Conservation (phyloP, 768 basidiomycete genomes). For the Inosperma sp. region DNA sequence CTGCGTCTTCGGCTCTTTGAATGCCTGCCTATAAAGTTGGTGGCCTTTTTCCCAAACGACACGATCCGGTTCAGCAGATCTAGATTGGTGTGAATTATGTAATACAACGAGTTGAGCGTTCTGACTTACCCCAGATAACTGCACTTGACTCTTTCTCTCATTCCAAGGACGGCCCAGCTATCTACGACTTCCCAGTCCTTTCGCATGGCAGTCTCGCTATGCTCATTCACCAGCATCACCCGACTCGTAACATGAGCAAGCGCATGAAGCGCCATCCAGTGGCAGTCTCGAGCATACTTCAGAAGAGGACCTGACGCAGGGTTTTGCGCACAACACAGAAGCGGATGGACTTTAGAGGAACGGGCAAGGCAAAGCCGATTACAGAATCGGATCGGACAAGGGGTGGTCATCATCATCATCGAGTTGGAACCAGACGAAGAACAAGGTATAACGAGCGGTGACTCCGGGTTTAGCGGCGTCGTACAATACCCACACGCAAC, state of each 20-base stretch:
- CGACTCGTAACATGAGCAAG: constrained; percentile 62
- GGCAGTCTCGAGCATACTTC: constrained; percentile 49
- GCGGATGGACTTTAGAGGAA: constrained; percentile 57
- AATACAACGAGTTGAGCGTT: constrained; percentile 3
- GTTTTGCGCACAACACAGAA: constrained; percentile 74
- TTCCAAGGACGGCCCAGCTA: constrained; percentile 67
- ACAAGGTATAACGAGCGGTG: constrained; percentile 50
- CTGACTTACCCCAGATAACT: constrained; percentile 33
- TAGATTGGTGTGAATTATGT: constrained; percentile 3
- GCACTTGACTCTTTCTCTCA: constrained; percentile 62
- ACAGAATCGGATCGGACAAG: constrained; percentile 71
- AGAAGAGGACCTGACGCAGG: constrained; percentile 60
- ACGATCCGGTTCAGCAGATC: constrained; percentile 51
- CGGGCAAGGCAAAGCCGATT: constrained; percentile 71
- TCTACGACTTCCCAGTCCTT: constrained; percentile 53
- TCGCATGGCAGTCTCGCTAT: constrained; percentile 41
- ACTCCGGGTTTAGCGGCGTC: constrained; percentile 48
- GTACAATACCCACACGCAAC: constrained; percentile 72
- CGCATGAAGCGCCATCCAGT: constrained; percentile 77
- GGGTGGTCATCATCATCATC: not conserved
- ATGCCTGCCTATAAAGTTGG: constrained; percentile 52
- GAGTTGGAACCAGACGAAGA: constrained; percentile 25
- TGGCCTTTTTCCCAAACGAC: constrained; percentile 65
- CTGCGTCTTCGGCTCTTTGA: constrained; percentile 50
- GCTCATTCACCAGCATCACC: constrained; percentile 51